Base-by-base conservation (phyloP, 179 eudicot species). In the Beta corolliflora region DNA sequence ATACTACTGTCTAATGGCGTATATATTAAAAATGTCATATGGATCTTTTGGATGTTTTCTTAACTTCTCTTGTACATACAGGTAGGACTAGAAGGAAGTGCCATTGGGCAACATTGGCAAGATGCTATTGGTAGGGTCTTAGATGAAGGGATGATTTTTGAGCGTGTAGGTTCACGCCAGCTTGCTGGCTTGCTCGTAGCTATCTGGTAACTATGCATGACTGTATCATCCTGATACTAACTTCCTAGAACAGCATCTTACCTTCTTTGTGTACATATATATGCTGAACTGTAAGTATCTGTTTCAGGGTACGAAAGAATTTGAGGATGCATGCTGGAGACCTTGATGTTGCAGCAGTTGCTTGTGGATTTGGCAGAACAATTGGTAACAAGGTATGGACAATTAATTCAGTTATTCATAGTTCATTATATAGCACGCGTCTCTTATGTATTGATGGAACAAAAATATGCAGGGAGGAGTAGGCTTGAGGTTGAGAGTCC, bases 71-170 rank as follows among this genome's bases (percentile, higher is more conserved):
- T 84, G 58, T 81, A 68, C 77, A 79, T 79, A 81, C 67, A 97
- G 99, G 98, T 97, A 87, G 99, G 99, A 88, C 92, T 97, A 81
- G 99, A 97, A 92, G 99, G 99, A 87, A 97, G 98, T 86, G 86
- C 99, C 65, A 82, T 92, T 78, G 99, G 98, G 81, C 94, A 94
- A 67, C 90, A 88, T 88, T 97, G 99, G 99, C 97, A 93, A 85
- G 99, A 97, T 80, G 88, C 94, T 9, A 91, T 97, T 74, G 99
- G 99, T 52, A 97, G 91, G 89, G 84, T 91, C 64, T 84, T 94
- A 83, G 97, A 92, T 71, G 99, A 97, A 90, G 97, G 93, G 77
- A 67, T 90, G 12, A 78, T 87, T 79, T 97, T 97, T 77, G 98
- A 97, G 84, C 99, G 99, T 18, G 97, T 94, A 69, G 99, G 99